phyloP scores from a whole-genome alignment of 306 rosid genomes.

The Carpinus fangiana region DNA sequence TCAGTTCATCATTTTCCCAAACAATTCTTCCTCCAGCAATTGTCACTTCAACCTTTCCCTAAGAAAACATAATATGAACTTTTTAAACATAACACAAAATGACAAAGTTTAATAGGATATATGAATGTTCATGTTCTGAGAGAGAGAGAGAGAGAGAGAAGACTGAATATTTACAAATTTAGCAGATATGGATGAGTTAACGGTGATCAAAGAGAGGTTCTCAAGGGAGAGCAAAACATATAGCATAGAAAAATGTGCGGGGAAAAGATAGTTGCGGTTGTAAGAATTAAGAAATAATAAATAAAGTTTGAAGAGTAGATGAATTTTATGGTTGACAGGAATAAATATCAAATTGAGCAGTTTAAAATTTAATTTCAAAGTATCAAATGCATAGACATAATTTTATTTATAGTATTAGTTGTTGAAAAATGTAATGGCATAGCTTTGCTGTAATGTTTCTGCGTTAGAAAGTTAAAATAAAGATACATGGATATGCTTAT shows the following conservation, averaged over 20 bases:
- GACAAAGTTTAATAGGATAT: conserved; percentile 4
- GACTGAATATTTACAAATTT: background rate
- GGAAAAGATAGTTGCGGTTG: background rate
- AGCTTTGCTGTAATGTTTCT: background rate
- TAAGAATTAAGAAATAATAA: background rate
- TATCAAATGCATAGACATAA: background rate
- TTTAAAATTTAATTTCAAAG: too few relatives aligned
- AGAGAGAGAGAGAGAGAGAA: background rate
- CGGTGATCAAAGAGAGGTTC: background rate
- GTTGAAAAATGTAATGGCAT: background rate
- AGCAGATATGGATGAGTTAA: background rate
- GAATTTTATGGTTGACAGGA: background rate
- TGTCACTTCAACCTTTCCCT: conserved; percentile 96
- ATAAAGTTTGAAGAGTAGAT: background rate
- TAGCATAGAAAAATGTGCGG: background rate
- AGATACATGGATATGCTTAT: background rate
- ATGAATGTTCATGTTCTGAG: background rate
- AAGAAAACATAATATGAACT: conserved; percentile 15
- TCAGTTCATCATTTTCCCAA: conserved; percentile 84
- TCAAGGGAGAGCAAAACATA: background rate
- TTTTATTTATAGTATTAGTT: background rate
- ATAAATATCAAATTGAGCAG: background rate
- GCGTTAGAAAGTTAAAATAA: background rate
- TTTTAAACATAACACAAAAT: conserved; percentile 12
- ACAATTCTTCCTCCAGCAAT: conserved; percentile 87